A percentile compares a stretch with the other conserved stretches of the same genome.
Evolutionary conservation across 176 grass and related monocot genomes (phyloP).

Genomic region (Melocanna baccifera): DNA sequence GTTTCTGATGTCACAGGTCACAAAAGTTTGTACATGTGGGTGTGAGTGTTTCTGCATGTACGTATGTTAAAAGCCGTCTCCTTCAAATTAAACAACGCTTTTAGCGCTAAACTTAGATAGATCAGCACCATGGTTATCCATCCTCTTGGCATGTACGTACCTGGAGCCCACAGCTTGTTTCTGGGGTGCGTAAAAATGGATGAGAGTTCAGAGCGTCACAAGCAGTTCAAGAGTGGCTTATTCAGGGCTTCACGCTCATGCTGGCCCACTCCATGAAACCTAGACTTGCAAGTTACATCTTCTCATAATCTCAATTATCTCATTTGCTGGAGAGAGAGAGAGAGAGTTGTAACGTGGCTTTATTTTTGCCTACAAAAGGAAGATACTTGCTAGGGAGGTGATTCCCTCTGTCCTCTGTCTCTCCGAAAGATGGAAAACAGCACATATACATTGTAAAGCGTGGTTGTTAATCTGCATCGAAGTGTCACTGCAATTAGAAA

Average conservation of each 20-base stretch:
- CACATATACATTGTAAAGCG: neutral
- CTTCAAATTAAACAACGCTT: slow-evolving; percentile 12
- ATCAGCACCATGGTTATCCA: slow-evolving; percentile 2
- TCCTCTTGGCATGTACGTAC: neutral
- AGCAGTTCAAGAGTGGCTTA: neutral
- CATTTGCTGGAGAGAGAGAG: neutral
- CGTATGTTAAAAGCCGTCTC: neutral
- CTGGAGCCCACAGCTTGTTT: neutral
- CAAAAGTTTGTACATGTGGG: neutral
- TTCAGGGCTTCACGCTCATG: slow-evolving; percentile 2
- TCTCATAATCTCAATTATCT: neutral
- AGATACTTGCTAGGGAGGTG: slow-evolving; percentile 36
- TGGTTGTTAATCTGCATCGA: neutral
- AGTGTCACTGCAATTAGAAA: neutral
- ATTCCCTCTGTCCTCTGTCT: slow-evolving; percentile 30
- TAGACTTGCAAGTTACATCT: slow-evolving; percentile 51
- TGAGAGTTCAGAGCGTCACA: neutral
- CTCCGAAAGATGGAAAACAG: slow-evolving; percentile 23
- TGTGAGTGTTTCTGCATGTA: neutral
- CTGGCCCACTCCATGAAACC: slow-evolving; percentile 40
- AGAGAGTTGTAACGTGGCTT: neutral
- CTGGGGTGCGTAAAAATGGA: neutral
- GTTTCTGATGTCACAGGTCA: slow-evolving; percentile 21
- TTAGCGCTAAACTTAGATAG: neutral
- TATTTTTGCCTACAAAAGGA: slow-evolving; percentile 23